Evolutionary conservation across 192 early-diverging fungal genomes (phyloP).

Genomic region (Coemansia sp.): DNA sequence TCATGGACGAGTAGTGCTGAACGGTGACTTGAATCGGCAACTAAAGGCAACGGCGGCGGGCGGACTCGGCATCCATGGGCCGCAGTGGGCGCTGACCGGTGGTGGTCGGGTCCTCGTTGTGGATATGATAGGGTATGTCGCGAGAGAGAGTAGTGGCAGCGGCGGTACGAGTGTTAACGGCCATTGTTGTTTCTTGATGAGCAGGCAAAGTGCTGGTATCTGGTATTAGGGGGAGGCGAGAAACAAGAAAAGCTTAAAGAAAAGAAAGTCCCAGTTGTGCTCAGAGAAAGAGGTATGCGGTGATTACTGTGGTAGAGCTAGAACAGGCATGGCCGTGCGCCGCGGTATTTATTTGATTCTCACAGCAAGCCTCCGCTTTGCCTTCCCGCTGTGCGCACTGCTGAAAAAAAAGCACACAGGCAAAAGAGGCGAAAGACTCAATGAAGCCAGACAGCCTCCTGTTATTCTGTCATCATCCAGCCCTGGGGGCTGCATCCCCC

Average conservation of each 20-base stretch:
- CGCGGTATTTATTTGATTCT: slow-evolving; percentile 8
- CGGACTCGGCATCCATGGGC: neutral
- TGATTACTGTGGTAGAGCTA: slow-evolving; percentile 7
- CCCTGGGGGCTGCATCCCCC: neutral
- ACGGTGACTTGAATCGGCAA: neutral
- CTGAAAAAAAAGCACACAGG: neutral
- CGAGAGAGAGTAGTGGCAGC: neutral
- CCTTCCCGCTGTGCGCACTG: neutral
- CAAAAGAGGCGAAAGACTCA: neutral
- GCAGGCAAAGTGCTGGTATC: neutral
- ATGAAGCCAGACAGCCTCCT: slow-evolving; percentile 1
- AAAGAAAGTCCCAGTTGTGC: neutral
- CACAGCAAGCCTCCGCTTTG: slow-evolving; percentile 2
- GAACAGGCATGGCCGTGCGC: slow-evolving; percentile 7
- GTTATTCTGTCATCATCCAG: slow-evolving; percentile 5
- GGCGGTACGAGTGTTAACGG: neutral
- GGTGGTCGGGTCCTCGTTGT: neutral
- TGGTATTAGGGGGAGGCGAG: neutral
- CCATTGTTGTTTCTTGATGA: neutral
- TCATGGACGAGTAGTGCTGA: neutral
- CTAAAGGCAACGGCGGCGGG: neutral
- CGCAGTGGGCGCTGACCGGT: neutral
- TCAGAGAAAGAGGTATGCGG: slow-evolving; percentile 1
- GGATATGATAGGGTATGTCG: neutral
- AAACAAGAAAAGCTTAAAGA: neutral